Percentiles rank a stretch among this genome's conserved stretches.
phyloP scores from a whole-genome alignment of 192 early-diverging fungal species.

The Linnemannia schmuckeri region DNA sequence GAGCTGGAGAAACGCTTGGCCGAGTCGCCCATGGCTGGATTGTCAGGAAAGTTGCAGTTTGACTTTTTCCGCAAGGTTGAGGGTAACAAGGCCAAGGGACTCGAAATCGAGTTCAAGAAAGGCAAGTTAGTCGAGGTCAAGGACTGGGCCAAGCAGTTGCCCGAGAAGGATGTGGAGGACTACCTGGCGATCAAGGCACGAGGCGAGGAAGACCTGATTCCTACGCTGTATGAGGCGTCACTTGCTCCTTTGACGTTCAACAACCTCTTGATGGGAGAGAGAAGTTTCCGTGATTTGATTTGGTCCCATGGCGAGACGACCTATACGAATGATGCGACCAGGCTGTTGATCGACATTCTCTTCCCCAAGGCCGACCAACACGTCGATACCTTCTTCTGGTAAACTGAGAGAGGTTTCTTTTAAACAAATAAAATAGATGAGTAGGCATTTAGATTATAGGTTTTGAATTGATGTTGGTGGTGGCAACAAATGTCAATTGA shows the following conservation, averaged over 20 bases:
- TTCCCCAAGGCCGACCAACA: slow-evolving; percentile 38
- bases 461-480: too few species aligned
- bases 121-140: slow-evolving; percentile 30
- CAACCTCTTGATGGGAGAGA: slow-evolving; percentile 8
- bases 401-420: background rate
- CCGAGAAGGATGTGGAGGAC: slow-evolving; percentile 8
- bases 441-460: too few species aligned
- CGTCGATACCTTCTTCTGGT: slow-evolving; percentile 36
- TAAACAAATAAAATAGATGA: background rate
- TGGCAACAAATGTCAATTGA: too few species aligned
- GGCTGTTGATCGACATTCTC: slow-evolving; percentile 22
- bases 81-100: slow-evolving; percentile 27
- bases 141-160: slow-evolving; percentile 17
- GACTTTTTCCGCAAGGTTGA: slow-evolving; percentile 35
- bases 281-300: slow-evolving; percentile 15
- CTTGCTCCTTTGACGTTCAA: slow-evolving; percentile 23
- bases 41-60: slow-evolving; percentile 9
- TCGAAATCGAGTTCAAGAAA: slow-evolving; percentile 30
- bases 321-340: slow-evolving; percentile 12
- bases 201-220: background rate
- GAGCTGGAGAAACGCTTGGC: slow-evolving; percentile 30
- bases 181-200: background rate
- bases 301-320: background rate
- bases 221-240: background rate
- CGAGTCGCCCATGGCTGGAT: slow-evolving; percentile 22